Evolutionary conservation across 2,329 filamentous ascomycete species (phyloP).

Genomic region (Epichloe sp.): DNA sequence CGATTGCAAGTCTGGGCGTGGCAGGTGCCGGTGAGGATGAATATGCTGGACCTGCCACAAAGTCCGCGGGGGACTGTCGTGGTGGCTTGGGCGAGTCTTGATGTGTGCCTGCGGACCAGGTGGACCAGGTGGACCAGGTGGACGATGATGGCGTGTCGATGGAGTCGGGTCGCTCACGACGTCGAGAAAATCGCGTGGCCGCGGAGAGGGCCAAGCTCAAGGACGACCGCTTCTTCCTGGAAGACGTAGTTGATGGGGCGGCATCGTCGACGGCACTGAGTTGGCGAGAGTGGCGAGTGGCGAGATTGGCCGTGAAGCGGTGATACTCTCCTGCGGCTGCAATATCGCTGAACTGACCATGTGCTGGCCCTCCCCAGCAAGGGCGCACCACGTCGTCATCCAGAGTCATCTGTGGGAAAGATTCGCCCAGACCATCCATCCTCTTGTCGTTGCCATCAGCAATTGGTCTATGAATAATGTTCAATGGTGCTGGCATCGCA

Average conservation of each 20-base stretch:
- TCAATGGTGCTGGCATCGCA: conserved; percentile 6
- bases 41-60: background rate
- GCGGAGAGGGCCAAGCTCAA: conserved; percentile 14
- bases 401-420: background rate
- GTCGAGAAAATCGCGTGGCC: conserved; percentile 15
- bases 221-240: conserved; percentile 8
- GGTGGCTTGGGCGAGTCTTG: background rate
- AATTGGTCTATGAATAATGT: background rate
- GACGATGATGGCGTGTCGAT: conserved; percentile 3
- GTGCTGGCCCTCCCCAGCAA: conserved; percentile 11
- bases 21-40: background rate
- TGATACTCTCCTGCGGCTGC: conserved; percentile 23
- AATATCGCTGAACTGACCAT: conserved; percentile 18
- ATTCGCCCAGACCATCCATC: background rate
- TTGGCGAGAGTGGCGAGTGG: conserved; percentile 7
- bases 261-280: background rate
- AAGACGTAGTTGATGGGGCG: background rate
- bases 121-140: background rate
- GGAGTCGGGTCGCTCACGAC: conserved; percentile 11
- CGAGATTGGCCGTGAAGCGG: conserved; percentile 20
- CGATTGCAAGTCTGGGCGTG: background rate
- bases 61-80: background rate
- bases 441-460: conserved; percentile 4
- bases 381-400: conserved; percentile 5
- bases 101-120: background rate